Conservation (phyloP, 345 rosid genomes). For the Citrus mangshanensis region DNA sequence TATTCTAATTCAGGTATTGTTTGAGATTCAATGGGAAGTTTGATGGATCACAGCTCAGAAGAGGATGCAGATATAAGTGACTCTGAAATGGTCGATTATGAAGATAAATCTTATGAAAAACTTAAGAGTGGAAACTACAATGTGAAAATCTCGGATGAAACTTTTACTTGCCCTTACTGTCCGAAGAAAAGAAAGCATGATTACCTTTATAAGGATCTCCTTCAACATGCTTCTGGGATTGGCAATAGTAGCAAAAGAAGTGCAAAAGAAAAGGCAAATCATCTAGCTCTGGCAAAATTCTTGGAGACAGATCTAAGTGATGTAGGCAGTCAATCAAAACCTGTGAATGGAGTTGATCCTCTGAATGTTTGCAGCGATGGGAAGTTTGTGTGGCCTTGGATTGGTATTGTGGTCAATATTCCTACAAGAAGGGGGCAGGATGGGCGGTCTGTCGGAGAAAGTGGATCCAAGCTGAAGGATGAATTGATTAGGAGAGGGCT, state of each 20-base stretch:
- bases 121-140: constrained; percentile 66
- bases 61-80: constrained; percentile 46
- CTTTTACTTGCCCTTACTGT: constrained; percentile 76
- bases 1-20: not conserved
- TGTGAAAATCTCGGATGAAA: constrained; percentile 51
- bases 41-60: constrained; percentile 25
- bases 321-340: constrained; percentile 33
- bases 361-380: constrained; percentile 46
- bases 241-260: constrained; percentile 78
- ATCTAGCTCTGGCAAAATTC: constrained; percentile 76
- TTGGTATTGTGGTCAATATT: constrained; percentile 74
- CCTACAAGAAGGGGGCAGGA: constrained; percentile 60
- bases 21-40: constrained; percentile 3
- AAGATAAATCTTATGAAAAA: constrained; percentile 53
- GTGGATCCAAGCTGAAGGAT: constrained; percentile 85
- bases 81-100: constrained; percentile 46
- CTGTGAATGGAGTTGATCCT: constrained; percentile 23
- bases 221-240: constrained; percentile 96
- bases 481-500: constrained; percentile 71
- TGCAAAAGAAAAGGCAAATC: constrained; percentile 69
- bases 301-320: constrained; percentile 47
- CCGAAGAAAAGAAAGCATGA: constrained; percentile 64
- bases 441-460: constrained; percentile 67
- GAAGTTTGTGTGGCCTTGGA: constrained; percentile 84
- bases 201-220: constrained; percentile 64